Evolutionary conservation across 768 basidiomycete species (phyloP), one percentile per base, ranked within the genome.

Genomic region (Cystofilobasidium bisporidii): DNA sequence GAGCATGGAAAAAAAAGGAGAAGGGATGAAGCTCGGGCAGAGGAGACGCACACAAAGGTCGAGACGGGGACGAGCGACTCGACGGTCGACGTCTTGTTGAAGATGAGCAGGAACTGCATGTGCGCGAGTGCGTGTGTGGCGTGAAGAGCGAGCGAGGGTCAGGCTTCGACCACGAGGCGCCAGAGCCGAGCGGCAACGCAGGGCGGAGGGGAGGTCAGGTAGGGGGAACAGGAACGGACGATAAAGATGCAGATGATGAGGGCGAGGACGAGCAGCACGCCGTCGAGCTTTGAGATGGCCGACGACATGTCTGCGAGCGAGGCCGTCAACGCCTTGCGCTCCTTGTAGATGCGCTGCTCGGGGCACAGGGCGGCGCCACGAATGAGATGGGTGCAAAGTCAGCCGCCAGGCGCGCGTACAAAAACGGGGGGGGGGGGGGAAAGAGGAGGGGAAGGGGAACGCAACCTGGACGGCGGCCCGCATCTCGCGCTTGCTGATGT

Each of bases 401-500:
- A n/a, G n/a, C n/a, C n/a, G n/a, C n/a, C n/a, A n/a, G n/a, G n/a
- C n/a, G n/a, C n/a, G n/a, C 26, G 36, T 40, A 10, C 18, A 24
- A 11, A 40, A 41, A 9, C 17, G 47, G 22, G 8, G 30, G 28
- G 22, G 45, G n/a, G 41, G 17, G 32, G 14, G 30, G 12, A 32
- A 24, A 41, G 41, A 40, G n/a, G 24, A 5, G 26, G 30, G 36
- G n/a, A 20, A 40, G 0, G 20, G 6, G 24, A 24, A 58, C 59
- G 22, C n/a, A 2, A 65, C 64, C 70, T 87, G 86, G 10, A 90
- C 88, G 1, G 86, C 86, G 72, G 87, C 86, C 40, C 88, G 82
- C 87, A 89, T 90, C 76, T 90, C 88, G 24, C 78, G 80, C 74
- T 85, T 88, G 2, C 80, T 81, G 57, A 89, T 86, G 71, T 89